phyloP scores from a whole-genome alignment of 192 early-diverging fungal species.

The Rhizophagus prolifer region DNA sequence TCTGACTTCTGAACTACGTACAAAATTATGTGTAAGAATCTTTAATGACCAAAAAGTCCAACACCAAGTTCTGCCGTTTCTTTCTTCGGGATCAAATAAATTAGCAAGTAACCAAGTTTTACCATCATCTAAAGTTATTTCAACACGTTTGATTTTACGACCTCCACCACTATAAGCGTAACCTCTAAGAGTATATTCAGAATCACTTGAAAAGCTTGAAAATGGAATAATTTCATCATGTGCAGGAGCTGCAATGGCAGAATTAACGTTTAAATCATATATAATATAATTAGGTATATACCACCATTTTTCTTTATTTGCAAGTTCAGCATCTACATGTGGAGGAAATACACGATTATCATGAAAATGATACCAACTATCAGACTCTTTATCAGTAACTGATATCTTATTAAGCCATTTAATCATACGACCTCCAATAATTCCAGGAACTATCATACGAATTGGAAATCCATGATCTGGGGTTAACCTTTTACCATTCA shows the following conservation, averaged over 20 bases:
- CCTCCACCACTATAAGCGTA: conserved; percentile 84
- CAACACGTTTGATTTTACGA: conserved; percentile 70
- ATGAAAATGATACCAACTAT: conserved; percentile 70
- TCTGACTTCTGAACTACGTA: conserved; percentile 48
- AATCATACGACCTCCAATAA: conserved; percentile 85
- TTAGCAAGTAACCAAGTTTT: conserved; percentile 73
- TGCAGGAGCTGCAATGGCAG: conserved; percentile 64
- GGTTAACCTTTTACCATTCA: conserved; percentile 71
- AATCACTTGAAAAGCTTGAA: conserved; percentile 3
- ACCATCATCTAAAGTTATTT: conserved; percentile 80
- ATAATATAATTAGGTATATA: conserved; percentile 60
- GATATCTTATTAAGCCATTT: conserved; percentile 76
- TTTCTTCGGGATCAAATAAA: conserved; percentile 43
- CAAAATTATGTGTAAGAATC: conserved; percentile 37
- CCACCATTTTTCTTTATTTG: conserved; percentile 54
- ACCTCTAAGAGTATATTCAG: conserved; percentile 56
- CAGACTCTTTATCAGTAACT: conserved; percentile 57
- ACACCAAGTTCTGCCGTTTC: conserved; percentile 49
- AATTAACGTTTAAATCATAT: conserved; percentile 82
- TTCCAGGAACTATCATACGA: conserved; percentile 85
- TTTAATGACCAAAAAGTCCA: conserved; percentile 62
- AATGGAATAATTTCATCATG: conserved; percentile 48
- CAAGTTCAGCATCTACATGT: conserved; percentile 51
- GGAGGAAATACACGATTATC: conserved; percentile 89
- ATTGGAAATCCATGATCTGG: conserved; percentile 88